Conservation (phyloP, 2,329 filamentous ascomycete species). For the Alternaria arborescens region DNA sequence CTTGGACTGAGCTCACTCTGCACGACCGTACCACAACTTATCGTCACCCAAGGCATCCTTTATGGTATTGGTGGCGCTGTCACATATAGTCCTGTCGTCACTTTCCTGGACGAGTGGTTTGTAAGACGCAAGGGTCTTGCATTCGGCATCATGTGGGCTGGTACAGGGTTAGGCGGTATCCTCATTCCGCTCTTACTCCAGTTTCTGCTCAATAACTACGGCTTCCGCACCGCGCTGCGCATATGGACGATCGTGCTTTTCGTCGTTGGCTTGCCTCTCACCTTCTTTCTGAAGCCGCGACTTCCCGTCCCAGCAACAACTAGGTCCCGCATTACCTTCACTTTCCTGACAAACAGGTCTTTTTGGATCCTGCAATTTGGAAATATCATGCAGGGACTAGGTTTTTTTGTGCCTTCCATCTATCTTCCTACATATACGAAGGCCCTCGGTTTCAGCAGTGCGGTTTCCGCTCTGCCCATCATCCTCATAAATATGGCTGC, state of each 20-base stretch:
- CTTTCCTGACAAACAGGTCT: conserved; percentile 37
- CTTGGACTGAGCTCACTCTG: conserved; percentile 60
- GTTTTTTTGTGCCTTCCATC: conserved; percentile 53
- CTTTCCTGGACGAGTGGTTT: conserved; percentile 71
- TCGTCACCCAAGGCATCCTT: conserved; percentile 68
- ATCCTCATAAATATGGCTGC: conserved; percentile 49
- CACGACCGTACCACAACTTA: conserved; percentile 62
- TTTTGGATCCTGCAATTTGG: conserved; percentile 47
- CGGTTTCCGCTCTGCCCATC: conserved; percentile 43
- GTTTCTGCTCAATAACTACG: conserved; percentile 49
- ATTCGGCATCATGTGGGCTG: conserved; percentile 69
- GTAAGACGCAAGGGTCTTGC: conserved; percentile 66
- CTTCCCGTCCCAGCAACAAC: conserved; percentile 33
- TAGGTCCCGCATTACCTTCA: conserved; percentile 35
- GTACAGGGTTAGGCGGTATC: conserved; percentile 54
- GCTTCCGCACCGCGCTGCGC: conserved; percentile 54
- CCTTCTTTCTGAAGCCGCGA: conserved; percentile 45
- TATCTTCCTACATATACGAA: conserved; percentile 51
- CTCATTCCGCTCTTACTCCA: conserved; percentile 56
- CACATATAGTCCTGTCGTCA: conserved; percentile 64
- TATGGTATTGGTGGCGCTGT: conserved; percentile 67
- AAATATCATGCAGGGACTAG: conserved; percentile 50
- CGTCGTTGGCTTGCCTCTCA: conserved; percentile 43
- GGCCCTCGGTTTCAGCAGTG: conserved; percentile 32
- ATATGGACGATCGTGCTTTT: conserved; percentile 49